Evolutionary conservation across 2,329 filamentous ascomycete genomes (phyloP).

Genomic region (Monilinia fructigena): DNA sequence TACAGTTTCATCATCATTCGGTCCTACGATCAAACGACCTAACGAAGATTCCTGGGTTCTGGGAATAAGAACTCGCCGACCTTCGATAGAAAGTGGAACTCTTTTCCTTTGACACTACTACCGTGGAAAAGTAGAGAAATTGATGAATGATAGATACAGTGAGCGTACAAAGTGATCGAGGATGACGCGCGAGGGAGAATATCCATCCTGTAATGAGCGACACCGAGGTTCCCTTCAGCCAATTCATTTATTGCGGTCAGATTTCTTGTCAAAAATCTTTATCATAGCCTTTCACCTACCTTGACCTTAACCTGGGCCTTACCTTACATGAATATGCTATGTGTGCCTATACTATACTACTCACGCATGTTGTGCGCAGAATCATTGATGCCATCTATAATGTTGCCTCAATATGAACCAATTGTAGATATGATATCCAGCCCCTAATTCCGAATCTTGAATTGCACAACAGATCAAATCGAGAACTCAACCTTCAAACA

Average conservation of each 20-base stretch:
- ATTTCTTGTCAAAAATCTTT: not conserved
- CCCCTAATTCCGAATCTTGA: not conserved
- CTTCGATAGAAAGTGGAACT: slow-evolving; percentile 8
- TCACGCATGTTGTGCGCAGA: slow-evolving; percentile 13
- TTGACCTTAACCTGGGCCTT: not conserved
- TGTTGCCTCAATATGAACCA: slow-evolving; percentile 3
- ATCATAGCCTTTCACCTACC: too few species aligned
- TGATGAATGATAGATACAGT: not conserved
- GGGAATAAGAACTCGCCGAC: slow-evolving; percentile 13
- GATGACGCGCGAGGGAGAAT: slow-evolving; percentile 17
- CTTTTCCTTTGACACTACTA: not conserved
- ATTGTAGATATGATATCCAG: not conserved
- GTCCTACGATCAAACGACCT: slow-evolving; percentile 17
- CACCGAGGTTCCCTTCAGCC: slow-evolving; percentile 16
- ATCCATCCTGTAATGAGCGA: slow-evolving; percentile 19
- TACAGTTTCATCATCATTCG: slow-evolving; percentile 6
- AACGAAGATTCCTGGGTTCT: slow-evolving; percentile 16
- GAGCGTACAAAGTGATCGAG: slow-evolving; percentile 12
- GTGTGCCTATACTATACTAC: slow-evolving; percentile 5
- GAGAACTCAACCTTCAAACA: not conserved
- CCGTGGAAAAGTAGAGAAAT: slow-evolving; percentile 6
- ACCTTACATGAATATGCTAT: slow-evolving; percentile 16
- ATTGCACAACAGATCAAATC: slow-evolving; percentile 12
- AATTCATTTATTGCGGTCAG: slow-evolving; percentile 3
- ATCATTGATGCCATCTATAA: not conserved